Percentiles rank a stretch among this genome's conserved stretches.
phyloP scores from a whole-genome alignment of 78 protist genomes.

The Cavenderia fasciculata region DNA sequence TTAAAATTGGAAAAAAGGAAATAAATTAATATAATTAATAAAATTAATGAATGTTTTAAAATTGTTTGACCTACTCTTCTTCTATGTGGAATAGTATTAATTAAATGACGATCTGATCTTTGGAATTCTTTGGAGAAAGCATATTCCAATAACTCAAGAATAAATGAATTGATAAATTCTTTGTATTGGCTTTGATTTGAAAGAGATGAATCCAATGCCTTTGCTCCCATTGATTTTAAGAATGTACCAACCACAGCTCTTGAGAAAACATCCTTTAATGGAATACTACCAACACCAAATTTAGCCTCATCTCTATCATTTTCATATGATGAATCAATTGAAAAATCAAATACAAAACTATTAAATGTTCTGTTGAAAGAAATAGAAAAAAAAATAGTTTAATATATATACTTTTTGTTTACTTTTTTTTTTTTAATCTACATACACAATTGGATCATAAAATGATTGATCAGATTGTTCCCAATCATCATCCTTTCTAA shows the following conservation, averaged over 20 bases:
- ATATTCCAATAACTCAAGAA: background rate
- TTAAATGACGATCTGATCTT: conserved; percentile 27
- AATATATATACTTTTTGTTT: no score
- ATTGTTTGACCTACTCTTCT: conserved; percentile 18
- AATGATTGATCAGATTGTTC: background rate
- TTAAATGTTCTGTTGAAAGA: no score
- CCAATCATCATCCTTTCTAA: conserved; percentile 3
- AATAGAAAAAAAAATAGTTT: no score
- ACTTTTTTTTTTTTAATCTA: no score
- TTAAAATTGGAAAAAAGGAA: background rate
- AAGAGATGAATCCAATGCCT: background rate
- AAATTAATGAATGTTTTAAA: no score
- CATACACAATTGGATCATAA: conserved; percentile 45
- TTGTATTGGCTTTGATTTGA: background rate
- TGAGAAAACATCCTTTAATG: conserved; percentile 43
- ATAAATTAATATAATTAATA: background rate
- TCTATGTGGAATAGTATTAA: conserved; percentile 55
- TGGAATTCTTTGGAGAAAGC: conserved; percentile 3
- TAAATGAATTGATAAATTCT: conserved; percentile 18
- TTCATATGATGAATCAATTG: conserved; percentile 19
- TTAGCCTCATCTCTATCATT: conserved; percentile 15
- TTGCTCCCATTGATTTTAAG: conserved; percentile 17
- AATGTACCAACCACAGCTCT: conserved; percentile 26
- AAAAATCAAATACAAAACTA: conserved; percentile 35
- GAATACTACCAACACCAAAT: conserved; percentile 62